Conservation (phyloP, 805 yeast species). For the Saccharomyces kudriavzevii region DNA sequence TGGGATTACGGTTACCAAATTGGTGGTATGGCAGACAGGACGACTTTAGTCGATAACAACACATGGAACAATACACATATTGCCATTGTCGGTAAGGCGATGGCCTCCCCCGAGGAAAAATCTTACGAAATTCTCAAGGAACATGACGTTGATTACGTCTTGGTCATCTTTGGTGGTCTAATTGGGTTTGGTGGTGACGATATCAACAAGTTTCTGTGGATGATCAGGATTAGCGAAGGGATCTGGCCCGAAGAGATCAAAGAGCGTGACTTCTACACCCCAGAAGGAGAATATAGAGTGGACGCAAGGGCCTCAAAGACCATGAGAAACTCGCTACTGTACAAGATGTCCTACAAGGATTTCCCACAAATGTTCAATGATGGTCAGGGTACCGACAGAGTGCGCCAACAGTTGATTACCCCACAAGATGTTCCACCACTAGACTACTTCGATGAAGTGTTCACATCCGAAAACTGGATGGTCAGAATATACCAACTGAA, state of each 20-base stretch:
- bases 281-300: constrained; percentile 78
- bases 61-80: constrained; percentile 99
- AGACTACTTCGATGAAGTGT: constrained; percentile 84
- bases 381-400: constrained; percentile 69
- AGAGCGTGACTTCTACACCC: constrained; percentile 78
- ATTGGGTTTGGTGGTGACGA: constrained; percentile 95
- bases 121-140: constrained; percentile 82
- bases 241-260: constrained; percentile 98
- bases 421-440: constrained; percentile 43
- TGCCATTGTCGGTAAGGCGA: constrained; percentile 97
- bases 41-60: constrained; percentile 95
- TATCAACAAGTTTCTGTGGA: constrained; percentile 93
- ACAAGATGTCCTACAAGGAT: constrained; percentile 87
- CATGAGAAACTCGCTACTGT: constrained; percentile 86
- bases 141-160: constrained; percentile 91
- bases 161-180: constrained; percentile 89
- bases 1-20: constrained; percentile 99
- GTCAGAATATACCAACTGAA: constrained; percentile 91
- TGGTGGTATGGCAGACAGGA: constrained; percentile 99
- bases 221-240: constrained; percentile 97
- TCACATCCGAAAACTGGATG: constrained; percentile 93
- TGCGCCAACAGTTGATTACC: constrained; percentile 73
- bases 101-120: constrained; percentile 82
- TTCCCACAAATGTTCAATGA: constrained; percentile 61
- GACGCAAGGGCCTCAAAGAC: constrained; percentile 75